Percentiles rank a stretch among this genome's conserved stretches.
These are phyloP conservation scores for Teratosphaeria epicoccoides DNA, from an alignment of 2,329 filamentous ascomycete species.

Conservation along the genomic window DNA sequence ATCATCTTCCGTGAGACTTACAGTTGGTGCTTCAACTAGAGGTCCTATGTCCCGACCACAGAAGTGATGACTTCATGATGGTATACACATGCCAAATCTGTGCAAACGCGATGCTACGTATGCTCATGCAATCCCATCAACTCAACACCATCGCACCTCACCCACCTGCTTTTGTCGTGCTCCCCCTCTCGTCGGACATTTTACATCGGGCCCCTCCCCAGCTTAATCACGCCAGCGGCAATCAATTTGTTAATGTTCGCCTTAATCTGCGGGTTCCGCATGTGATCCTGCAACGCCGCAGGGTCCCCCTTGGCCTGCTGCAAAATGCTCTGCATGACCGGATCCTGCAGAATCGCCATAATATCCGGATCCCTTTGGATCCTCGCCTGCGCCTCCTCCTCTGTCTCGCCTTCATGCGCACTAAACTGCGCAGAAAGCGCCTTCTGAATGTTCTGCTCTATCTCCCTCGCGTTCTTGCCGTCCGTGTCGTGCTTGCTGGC, in stretches of 20 bases:
- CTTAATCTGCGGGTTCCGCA: constrained; percentile 79
- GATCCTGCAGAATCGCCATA: constrained; percentile 83
- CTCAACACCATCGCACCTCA: too few relatives aligned
- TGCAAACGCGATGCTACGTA: not conserved
- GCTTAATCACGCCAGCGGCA: constrained; percentile 52
- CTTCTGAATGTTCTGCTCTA: constrained; percentile 90
- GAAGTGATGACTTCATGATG: too few relatives aligned
- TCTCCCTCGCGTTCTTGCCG: constrained; percentile 77
- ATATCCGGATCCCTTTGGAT: constrained; percentile 59
- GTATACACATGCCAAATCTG: not conserved
- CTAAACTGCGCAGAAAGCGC: constrained; percentile 82
- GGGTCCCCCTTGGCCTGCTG: constrained; percentile 91
- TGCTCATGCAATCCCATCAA: not conserved
- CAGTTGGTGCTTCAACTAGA: too few relatives aligned
- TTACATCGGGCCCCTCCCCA: not conserved
- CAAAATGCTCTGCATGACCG: constrained; percentile 92
- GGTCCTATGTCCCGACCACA: too few relatives aligned
- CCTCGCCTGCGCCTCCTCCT: constrained; percentile 88
- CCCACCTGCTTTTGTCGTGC: too few relatives aligned
- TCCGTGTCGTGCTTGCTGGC: constrained; percentile 66
- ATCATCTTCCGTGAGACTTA: too few relatives aligned
- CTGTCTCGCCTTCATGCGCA: constrained; percentile 75
- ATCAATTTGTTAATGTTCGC: constrained; percentile 91
- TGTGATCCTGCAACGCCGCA: constrained; percentile 87
- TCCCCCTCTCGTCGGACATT: too few relatives aligned